Evolutionary conservation across 192 early-diverging fungal genomes (phyloP), one percentile per base, ranked within the genome.

Genomic region (Kappamyces sp.): DNA sequence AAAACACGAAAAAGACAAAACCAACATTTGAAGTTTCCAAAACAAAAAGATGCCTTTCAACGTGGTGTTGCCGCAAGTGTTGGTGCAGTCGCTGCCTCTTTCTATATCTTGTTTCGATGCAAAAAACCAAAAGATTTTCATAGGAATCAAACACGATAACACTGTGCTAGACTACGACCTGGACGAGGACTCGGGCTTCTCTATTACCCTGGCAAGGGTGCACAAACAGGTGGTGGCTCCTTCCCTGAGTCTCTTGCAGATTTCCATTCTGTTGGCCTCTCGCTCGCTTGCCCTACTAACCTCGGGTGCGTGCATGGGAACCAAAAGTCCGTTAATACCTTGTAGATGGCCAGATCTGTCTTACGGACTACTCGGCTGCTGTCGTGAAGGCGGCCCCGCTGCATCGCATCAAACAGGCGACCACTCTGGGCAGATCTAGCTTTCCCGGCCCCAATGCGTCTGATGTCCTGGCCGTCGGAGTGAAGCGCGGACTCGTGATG

Each of bases 131-230:
- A 63, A 58, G 40, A 44, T 77, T 34, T 44, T 75, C 37, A 58
- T 75, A n/a, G 72, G 71, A 36, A 69, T 75, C 2, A 23, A 23
- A 23, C 51, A 57, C 3, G 65, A 70, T 36, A 68, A 71, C 51
- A 75, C 79, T 3, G 38, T 81, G 13, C 61, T 81, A 6, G 55
- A 69, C 12, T 81, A 76, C 47, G 43, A 40, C 9, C 53, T 81
- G 12, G 63, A 73, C 40, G 79, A 77, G 10, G 67, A 68, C 3
- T 69, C 75, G 0, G n/a, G 15, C 1, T 74, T 77, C 62, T 51
- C 54, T 3, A 74, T 81, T 40, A 65, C 37, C 1, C 61, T 81
- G 15, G 32, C 53, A 10, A 62, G 71, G 46, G 65, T 71, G 31
- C 44, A 49, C 7, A 67, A 70, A 54, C 63, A 59, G 49, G 57